phyloP scores from a whole-genome alignment of 2,329 filamentous ascomycete species.

The Aureobasidium pullulans region DNA sequence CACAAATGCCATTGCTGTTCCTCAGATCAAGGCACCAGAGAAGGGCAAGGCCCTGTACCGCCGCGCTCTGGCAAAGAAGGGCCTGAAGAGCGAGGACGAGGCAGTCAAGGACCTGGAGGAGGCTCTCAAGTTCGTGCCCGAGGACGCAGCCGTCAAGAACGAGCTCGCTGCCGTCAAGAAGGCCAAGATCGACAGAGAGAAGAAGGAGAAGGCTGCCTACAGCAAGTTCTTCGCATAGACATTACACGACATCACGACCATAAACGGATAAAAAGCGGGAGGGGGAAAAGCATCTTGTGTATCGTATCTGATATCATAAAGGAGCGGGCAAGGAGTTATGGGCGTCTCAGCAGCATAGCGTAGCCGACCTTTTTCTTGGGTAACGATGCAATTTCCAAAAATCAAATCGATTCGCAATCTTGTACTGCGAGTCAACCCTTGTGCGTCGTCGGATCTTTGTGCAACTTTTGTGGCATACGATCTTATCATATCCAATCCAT shows the following conservation, averaged over 20 bases:
- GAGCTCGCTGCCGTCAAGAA: conserved; percentile 76
- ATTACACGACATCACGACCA: conserved; percentile 12
- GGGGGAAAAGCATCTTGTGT: neutral
- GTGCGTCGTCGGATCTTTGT: neutral
- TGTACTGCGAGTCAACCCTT: neutral
- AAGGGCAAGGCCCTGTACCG: conserved; percentile 86
- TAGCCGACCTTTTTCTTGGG: neutral
- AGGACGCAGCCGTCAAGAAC: conserved; percentile 64
- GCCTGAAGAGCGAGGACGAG: conserved; percentile 75
- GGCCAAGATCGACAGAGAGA: conserved; percentile 61
- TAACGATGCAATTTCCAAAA: neutral
- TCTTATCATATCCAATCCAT: neutral
- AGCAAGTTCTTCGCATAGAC: conserved; percentile 71
- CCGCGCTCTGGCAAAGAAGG: conserved; percentile 66
- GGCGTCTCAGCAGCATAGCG: neutral
- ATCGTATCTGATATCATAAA: neutral
- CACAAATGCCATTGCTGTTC: conserved; percentile 61
- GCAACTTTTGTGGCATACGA: neutral
- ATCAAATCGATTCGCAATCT: neutral
- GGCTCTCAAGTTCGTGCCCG: conserved; percentile 46
- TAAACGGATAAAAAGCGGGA: neutral
- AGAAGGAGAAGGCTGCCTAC: conserved; percentile 88
- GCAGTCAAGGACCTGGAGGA: conserved; percentile 46
- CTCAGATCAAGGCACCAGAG: conserved; percentile 62
- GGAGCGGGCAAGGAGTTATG: neutral